Conservation (phyloP, 768 basidiomycete genomes). For the Suillus bovinus region DNA sequence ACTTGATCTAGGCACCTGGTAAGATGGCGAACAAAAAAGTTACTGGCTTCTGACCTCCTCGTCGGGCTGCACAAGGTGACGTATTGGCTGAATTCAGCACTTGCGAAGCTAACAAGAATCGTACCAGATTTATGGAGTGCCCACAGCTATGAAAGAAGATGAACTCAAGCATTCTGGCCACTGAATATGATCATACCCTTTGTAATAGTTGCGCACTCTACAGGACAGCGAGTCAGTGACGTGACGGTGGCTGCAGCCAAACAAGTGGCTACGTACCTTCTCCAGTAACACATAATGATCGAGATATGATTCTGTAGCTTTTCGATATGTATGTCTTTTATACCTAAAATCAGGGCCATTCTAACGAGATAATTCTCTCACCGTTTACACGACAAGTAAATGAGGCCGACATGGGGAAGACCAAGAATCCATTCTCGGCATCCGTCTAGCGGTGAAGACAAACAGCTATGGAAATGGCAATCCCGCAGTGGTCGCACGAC, state of each 20-base stretch:
- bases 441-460: conserved; percentile 22
- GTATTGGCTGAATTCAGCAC: background rate
- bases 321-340: conserved; percentile 24
- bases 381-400: conserved; percentile 30
- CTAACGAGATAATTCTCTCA: conserved; percentile 20
- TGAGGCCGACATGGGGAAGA: conserved; percentile 27
- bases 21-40: conserved; percentile 7
- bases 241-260: conserved; percentile 21
- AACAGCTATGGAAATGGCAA: conserved; percentile 25
- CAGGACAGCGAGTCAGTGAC: conserved; percentile 8
- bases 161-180: conserved; percentile 7
- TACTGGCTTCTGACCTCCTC: conserved; percentile 45
- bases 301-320: conserved; percentile 8
- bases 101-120: conserved; percentile 11
- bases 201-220: conserved; percentile 60
- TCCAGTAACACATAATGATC: conserved; percentile 56
- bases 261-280: conserved; percentile 44
- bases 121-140: conserved; percentile 51
- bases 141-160: conserved; percentile 44
- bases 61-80: conserved; percentile 44
- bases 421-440: conserved; percentile 29
- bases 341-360: conserved; percentile 20
- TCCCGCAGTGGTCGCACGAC: conserved; percentile 26
- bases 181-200: conserved; percentile 36
- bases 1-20: conserved; percentile 52